phyloP scores from a whole-genome alignment of 768 basidiomycete genomes.

The Dentipellis fragilis region DNA sequence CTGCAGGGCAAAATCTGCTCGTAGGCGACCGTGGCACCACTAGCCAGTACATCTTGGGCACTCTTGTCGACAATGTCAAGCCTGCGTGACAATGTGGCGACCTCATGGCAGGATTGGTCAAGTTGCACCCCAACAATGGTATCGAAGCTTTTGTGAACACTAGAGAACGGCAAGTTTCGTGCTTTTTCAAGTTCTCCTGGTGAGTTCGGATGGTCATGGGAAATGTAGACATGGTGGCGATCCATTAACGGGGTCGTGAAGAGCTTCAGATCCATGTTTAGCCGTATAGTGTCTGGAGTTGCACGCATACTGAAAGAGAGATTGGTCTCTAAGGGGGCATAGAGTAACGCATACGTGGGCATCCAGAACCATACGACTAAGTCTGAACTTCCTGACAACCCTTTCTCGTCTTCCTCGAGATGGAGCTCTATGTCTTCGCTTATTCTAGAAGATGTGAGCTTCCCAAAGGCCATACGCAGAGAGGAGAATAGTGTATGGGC shows the following conservation, averaged over 20 bases:
- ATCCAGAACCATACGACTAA: slow-evolving; percentile 17
- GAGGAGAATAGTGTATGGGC: slow-evolving; percentile 20
- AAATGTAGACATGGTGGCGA: slow-evolving; percentile 14
- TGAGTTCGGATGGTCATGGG: slow-evolving; percentile 4
- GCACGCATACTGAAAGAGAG: slow-evolving; percentile 18
- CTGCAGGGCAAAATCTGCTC: slow-evolving; percentile 23
- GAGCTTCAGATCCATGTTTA: slow-evolving; percentile 11
- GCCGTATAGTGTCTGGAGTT: slow-evolving; percentile 11
- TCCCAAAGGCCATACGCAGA: slow-evolving; percentile 16
- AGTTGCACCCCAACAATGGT: background rate
- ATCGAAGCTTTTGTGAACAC: slow-evolving; percentile 10
- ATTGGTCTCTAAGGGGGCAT: slow-evolving; percentile 2
- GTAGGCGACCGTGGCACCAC: slow-evolving; percentile 4
- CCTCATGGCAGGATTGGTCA: background rate
- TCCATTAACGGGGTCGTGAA: slow-evolving; percentile 16
- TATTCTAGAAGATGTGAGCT: background rate
- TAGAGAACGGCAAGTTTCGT: background rate
- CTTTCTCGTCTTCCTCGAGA: background rate
- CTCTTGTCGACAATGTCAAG: background rate
- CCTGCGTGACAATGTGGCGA: background rate
- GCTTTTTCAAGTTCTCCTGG: background rate
- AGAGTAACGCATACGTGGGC: slow-evolving; percentile 17
- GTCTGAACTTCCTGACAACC: too few species aligned
- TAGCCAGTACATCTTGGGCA: slow-evolving; percentile 5
- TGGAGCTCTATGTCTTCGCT: background rate